Evolutionary conservation across 2,329 filamentous ascomycete genomes (phyloP), one percentile per base, ranked within the genome.

Genomic region (Scedosporium apiospermum): DNA sequence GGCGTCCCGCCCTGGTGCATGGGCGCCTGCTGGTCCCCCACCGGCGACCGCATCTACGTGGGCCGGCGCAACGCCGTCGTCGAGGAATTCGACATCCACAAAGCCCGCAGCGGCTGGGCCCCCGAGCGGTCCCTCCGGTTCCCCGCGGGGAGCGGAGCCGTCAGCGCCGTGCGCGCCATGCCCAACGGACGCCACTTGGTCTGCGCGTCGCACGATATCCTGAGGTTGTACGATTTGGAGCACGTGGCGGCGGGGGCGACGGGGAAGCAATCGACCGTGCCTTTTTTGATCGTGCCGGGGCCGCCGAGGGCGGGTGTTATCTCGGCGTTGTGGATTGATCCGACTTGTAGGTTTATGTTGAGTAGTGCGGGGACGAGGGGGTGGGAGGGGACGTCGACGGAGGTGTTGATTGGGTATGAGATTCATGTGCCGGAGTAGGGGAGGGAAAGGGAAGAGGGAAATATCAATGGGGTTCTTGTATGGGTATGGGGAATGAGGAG

Each of bases 1-100:
- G 86, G 87, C 18, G 90, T 91, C 0, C 93, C 95, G 1, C 95
- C 93, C 0, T 99, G 93, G 93, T 98, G 93, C 74, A 97, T 96
- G 87, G 93, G 91, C 67, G 91, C 92, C 0, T 96, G 92, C 77
- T 99, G 95, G 95, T 93, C 89, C 62, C 92, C 92, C 0, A 90
- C 97, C 72, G 95, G 95, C 14, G 98, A 98, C 75, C 91, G 86
- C 74, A 93, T 99, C 69, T 99, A 96, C 75, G 93, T 90, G 0
- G 95, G 95, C 0, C 82, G 95, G 30, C 83, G 95, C 63, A 98
- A 98, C 73, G 85, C 91, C 60, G 96, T 91, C 0, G 95, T 99
- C 0, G 95, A 99, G 68, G 95, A 99, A 74, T 99, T 90, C 75
- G 91, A 86, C 69, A 80, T 99, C 18, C 91, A 95, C 72, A 91